Evolutionary conservation across 179 eudicot genomes (phyloP), one percentile per base, ranked within the genome.

Genomic region (Carnegiea gigantea): DNA sequence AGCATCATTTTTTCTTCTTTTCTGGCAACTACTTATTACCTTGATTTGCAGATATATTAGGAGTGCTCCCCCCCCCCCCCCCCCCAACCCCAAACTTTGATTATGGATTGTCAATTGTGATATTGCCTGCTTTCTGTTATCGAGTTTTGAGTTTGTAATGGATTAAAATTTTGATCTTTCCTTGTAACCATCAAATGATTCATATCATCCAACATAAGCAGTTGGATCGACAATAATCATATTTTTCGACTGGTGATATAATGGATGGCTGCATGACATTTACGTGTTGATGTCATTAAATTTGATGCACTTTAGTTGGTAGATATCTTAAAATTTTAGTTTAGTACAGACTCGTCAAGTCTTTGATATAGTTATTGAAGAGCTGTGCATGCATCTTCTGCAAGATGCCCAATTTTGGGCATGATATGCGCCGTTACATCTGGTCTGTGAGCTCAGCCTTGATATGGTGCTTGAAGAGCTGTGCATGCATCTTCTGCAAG

Each of bases 1-100:
- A 91, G 98, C 46, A 2, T 2, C 0, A 28, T 26, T 4, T 6
- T 59, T 3, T 6, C 24, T 33, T 54, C 4, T 36, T 46, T 9
- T 49, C 20, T 59, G 18, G 43, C 8, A 57, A 4, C 36, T 17
- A 5, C 24, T 30, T 54, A 57, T 81, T 70, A 28, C 38, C 38
- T 43, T 53, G 65, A 17, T 12, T 49, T 28, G 9, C 38, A 40
- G 44, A 40, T 40, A 40, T 40, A 33, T 2, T 2, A 33, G 36
- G 0, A 3, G 3, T 33, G 3, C 36, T 3, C 36, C 36, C 9
- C 44, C 44, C 44, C 43, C 43, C 43, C 43, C 43, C 44, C 44
- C 44, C 44, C 44, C 44, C 44, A 5, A 5, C 3, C 44, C 6
- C 0, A 6, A 0, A 5, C 18, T 68, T 38, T 40, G 26, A 72